phyloP scores from a whole-genome alignment of 2,329 filamentous ascomycete species.

The Cladophialophora yegresii region DNA sequence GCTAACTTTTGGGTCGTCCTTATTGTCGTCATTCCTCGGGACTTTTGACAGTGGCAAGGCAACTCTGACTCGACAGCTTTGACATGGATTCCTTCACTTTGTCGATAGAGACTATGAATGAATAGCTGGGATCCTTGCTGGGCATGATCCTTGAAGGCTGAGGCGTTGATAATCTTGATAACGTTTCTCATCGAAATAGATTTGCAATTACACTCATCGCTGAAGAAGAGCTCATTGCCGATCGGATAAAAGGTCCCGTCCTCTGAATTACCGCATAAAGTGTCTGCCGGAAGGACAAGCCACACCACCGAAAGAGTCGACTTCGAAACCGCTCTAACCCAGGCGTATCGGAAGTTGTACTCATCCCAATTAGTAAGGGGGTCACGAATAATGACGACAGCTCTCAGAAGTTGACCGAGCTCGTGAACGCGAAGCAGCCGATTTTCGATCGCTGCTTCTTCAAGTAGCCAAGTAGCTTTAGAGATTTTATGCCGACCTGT shows the following conservation, averaged over 20 bases:
- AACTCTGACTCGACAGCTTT: not conserved
- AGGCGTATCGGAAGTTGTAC: conserved; percentile 66
- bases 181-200: conserved; percentile 59
- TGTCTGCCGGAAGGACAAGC: conserved; percentile 72
- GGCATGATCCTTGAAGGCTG: conserved; percentile 48
- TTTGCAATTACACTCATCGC: conserved; percentile 71
- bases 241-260: conserved; percentile 64
- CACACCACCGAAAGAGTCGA: conserved; percentile 64
- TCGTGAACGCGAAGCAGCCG: not conserved
- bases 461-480: conserved; percentile 19
- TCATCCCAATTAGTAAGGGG: conserved; percentile 44
- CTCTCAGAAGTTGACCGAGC: conserved; percentile 18
- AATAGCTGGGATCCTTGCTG: conserved; percentile 57
- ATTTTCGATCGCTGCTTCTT: conserved; percentile 18
- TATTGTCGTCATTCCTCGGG: not conserved
- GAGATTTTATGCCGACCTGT: conserved; percentile 1
- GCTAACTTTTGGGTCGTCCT: not conserved
- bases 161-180: conserved; percentile 58
- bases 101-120: conserved; percentile 69
- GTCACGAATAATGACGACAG: conserved; percentile 53
- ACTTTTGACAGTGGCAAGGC: not conserved
- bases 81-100: conserved; percentile 60
- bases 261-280: conserved; percentile 60
- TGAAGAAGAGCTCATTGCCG: conserved; percentile 73
- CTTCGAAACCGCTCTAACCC: conserved; percentile 59